Base-by-base conservation (phyloP, 257 asterid species). In the Penstemon barbatus region DNA sequence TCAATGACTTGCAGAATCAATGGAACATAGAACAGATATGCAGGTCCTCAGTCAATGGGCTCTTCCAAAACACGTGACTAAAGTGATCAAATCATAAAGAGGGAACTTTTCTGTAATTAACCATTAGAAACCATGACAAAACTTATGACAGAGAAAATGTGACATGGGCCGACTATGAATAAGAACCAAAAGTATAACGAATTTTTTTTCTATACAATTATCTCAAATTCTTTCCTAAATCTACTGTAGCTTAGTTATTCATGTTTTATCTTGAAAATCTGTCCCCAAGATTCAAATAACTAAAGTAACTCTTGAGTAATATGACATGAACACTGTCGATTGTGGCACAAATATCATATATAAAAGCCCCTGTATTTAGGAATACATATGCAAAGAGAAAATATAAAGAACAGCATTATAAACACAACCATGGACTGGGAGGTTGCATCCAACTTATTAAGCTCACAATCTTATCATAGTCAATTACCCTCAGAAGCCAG, bases 81-180 rank as follows among this genome's bases (percentile, higher is more conserved):
- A 71, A 62, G 43, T 62, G 49, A 33, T 61, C 64, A 45, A n/a
- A 52, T 33, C 15, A 60, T 71, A 52, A 19, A 51, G 19, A 58
- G 39, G 45, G 25, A 4, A 18, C 42, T 71, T 9, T 44, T 13
- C 5, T 40, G 10, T 46, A 1, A 18, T 7, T 57, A 6, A 3
- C 8, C 25, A 38, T 12, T 4, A 37, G 38, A 19, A 10, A 61
- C n/a, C n/a, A 37, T 19, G 11, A 18, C 54, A 45, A 42, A 67
- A 55, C 8, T 33, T 5, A 46, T 46, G 54, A 43, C 33, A 9
- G 33, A 9, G 57, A 46, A 15, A 50, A 39, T 10, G 7, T 5
- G 9, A 19, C 18, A 58, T 55, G 37, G 52, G 33, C 59, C 33
- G 11, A 65, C 6, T 58, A 46, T 56, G 15, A 60, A 72, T 8